Percentiles rank a stretch among this genome's conserved stretches.
phyloP scores from a whole-genome alignment of 2,329 filamentous ascomycete genomes.

The Keithomyces neogunnii region DNA sequence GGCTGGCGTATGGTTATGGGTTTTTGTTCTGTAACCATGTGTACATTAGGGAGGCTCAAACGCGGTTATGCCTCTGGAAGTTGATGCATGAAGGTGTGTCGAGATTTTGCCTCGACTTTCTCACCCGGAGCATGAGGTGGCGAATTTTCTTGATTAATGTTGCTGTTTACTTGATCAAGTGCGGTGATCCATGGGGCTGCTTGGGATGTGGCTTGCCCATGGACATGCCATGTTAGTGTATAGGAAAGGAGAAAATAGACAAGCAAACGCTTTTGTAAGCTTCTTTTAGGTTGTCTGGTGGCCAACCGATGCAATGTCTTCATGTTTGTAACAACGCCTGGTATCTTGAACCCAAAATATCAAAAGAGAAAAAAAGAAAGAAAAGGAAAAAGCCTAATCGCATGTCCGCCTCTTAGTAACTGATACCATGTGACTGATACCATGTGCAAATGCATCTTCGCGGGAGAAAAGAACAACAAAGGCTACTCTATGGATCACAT shows the following conservation, averaged over 20 bases:
- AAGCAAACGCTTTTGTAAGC: neutral
- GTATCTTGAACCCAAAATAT: neutral
- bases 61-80: neutral
- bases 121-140: neutral
- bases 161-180: neutral
- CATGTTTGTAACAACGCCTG: neutral
- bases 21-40: neutral
- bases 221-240: neutral
- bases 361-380: too few species aligned
- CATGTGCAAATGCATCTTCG: too few species aligned
- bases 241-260: neutral
- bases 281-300: neutral
- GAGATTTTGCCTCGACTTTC: neutral
- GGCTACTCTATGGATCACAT: constrained; percentile 26
- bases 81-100: neutral
- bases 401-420: neutral
- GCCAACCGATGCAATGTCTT: neutral
- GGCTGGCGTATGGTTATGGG: neutral
- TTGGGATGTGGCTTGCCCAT: neutral
- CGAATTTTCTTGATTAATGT: neutral
- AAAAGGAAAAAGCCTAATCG: too few species aligned
- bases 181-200: neutral
- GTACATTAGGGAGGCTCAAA: neutral
- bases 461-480: too few species aligned
- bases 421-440: too few species aligned